Percentiles rank a stretch among this genome's conserved stretches.
These are phyloP conservation scores for Peribolospora kevripleyi DNA, from an alignment of 768 basidiomycete genomes.

Conservation along the genomic window DNA sequence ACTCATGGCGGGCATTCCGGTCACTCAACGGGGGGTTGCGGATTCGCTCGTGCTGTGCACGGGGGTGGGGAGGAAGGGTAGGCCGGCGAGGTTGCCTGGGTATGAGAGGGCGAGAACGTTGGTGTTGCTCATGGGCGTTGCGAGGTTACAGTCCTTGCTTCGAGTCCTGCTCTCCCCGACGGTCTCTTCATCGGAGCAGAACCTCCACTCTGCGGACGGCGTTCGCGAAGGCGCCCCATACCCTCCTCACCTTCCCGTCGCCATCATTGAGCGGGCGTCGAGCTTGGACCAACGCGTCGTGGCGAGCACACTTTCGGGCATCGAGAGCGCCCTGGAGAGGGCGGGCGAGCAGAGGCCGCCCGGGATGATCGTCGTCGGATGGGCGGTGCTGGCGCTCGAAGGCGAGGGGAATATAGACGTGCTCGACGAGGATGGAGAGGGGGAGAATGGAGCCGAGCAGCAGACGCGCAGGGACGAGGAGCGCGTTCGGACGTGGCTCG, in stretches of 20 bases:
- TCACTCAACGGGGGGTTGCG: slow-evolving; percentile 84
- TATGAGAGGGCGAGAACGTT: slow-evolving; percentile 63
- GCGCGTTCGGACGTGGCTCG: slow-evolving; percentile 3
- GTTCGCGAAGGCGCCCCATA: slow-evolving; percentile 35
- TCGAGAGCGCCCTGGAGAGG: slow-evolving; percentile 44
- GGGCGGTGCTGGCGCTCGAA: slow-evolving; percentile 59
- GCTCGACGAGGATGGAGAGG: slow-evolving; percentile 33
- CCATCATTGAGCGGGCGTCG: slow-evolving; percentile 82
- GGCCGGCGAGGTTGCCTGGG: slow-evolving; percentile 56
- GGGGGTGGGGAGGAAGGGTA: slow-evolving; percentile 69
- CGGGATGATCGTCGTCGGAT: slow-evolving; percentile 88
- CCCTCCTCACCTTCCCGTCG: slow-evolving; percentile 56
- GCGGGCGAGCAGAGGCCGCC: slow-evolving; percentile 74
- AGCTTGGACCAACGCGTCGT: slow-evolving; percentile 77
- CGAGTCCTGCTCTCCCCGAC: slow-evolving; percentile 38
- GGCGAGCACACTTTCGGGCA: slow-evolving; percentile 45
- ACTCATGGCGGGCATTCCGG: slow-evolving; percentile 66
- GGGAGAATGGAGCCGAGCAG: slow-evolving; percentile 2
- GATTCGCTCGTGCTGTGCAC: slow-evolving; percentile 78
- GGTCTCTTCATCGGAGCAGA: not conserved
- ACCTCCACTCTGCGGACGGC: slow-evolving; percentile 3
- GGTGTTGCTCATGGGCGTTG: slow-evolving; percentile 84
- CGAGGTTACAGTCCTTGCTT: slow-evolving; percentile 34
- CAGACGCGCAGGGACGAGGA: not conserved
- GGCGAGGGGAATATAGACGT: slow-evolving; percentile 44